Conservation (phyloP, 768 basidiomycete species). For the Tremella mesenterica region DNA sequence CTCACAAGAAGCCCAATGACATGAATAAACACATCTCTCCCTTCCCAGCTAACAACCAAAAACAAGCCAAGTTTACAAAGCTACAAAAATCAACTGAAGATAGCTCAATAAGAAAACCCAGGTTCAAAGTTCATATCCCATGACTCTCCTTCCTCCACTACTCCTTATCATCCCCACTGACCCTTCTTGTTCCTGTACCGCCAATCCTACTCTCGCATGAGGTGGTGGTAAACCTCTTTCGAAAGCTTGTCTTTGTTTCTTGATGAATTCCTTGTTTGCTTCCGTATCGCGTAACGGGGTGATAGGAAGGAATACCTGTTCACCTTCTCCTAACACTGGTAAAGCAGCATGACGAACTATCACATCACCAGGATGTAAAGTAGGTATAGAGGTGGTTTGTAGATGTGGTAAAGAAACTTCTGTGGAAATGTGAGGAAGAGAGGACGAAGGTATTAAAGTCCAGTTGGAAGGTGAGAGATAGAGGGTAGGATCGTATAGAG, state of each 20-base stretch:
- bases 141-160: constrained; percentile 14
- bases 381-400: constrained; percentile 5
- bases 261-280: constrained; percentile 1
- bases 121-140: constrained; percentile 23
- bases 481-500: constrained; percentile 21
- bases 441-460: constrained; percentile 10
- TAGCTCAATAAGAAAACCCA: too few relatives aligned
- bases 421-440: neutral
- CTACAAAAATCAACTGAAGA: too few relatives aligned
- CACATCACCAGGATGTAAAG: constrained; percentile 30
- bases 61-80: too few relatives aligned
- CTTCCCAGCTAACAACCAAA: too few relatives aligned
- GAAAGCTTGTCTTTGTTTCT: constrained; percentile 16
- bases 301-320: constrained; percentile 3
- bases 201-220: constrained; percentile 3
- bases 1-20: too few relatives aligned
- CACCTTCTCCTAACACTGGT: constrained; percentile 5
- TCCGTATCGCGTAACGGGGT: constrained; percentile 1
- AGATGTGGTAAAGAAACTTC: constrained; percentile 16
- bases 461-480: constrained; percentile 33
- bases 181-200: constrained; percentile 13
- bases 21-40: too few relatives aligned
- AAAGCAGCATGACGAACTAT: constrained; percentile 20
- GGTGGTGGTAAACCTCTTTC: constrained; percentile 29
- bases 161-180: constrained; percentile 5